Evolutionary conservation across 345 rosid species (phyloP).

Genomic region (Melaleuca quinquenervia): DNA sequence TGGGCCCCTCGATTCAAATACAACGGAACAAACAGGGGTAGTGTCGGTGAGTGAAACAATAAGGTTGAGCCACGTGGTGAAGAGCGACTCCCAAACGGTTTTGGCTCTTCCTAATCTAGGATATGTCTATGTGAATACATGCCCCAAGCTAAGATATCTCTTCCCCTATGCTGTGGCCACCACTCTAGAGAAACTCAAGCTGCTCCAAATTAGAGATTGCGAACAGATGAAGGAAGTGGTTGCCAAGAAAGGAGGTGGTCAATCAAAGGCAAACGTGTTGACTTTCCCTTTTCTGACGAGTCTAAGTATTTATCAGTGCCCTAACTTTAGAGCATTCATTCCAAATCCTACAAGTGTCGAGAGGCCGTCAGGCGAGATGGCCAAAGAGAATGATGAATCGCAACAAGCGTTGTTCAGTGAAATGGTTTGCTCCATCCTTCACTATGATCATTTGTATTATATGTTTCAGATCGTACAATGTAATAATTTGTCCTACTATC

Average conservation of each 20-base stretch:
- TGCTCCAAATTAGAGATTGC: accelerated
- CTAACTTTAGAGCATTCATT: neutral
- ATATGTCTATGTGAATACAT: accelerated
- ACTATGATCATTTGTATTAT: neutral
- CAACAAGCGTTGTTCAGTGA: too few relatives aligned
- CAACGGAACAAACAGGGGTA: accelerated
- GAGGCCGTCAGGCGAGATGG: too few relatives aligned
- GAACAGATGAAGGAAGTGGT: neutral
- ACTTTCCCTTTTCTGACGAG: neutral
- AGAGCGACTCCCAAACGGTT: neutral
- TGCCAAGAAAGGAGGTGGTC: neutral
- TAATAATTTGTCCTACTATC: too few relatives aligned
- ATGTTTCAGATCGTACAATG: too few relatives aligned
- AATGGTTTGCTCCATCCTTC: too few relatives aligned
- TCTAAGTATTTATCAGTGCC: too few relatives aligned
- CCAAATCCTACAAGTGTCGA: too few relatives aligned
- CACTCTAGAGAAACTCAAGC: accelerated
- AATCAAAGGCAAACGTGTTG: neutral
- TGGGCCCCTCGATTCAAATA: neutral
- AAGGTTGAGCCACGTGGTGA: neutral
- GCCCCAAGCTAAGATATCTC: neutral
- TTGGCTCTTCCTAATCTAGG: neutral
- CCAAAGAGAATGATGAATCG: too few relatives aligned
- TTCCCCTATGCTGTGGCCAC: neutral
- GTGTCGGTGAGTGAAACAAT: accelerated